Conservation (phyloP, 1,284 basidiomycete species). For the Fomitopsis schrenkii region DNA sequence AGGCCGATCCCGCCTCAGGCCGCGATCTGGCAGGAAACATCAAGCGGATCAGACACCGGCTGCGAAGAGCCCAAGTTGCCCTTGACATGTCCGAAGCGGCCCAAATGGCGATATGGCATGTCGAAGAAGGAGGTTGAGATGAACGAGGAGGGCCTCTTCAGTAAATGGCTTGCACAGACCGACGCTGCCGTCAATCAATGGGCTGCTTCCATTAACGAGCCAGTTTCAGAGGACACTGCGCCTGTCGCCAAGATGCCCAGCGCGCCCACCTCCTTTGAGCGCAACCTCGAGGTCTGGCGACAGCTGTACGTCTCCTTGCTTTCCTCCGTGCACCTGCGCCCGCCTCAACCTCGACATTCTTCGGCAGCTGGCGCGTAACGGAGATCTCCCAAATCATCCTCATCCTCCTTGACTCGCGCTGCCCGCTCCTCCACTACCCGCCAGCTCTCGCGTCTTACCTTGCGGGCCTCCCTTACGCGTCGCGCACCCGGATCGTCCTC, state of each 20-base stretch:
- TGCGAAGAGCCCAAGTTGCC: conserved; percentile 26
- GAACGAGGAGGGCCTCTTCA: conserved; percentile 79
- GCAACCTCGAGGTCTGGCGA: conserved; percentile 90
- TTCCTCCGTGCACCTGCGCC: background rate
- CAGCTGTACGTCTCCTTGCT: conserved; percentile 60
- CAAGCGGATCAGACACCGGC: conserved; percentile 25
- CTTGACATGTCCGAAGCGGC: conserved; percentile 62
- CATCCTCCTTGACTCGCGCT: conserved; percentile 83
- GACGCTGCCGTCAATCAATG: conserved; percentile 55
- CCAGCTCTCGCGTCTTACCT: conserved; percentile 53
- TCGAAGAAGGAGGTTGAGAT: conserved; percentile 82
- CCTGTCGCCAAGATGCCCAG: conserved; percentile 40
- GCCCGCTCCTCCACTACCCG: conserved; percentile 69
- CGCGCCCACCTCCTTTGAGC: conserved; percentile 79
- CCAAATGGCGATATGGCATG: conserved; percentile 83
- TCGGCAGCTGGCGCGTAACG: conserved; percentile 78
- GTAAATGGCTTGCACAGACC: conserved; percentile 67
- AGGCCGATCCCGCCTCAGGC: conserved; percentile 54
- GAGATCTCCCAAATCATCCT: conserved; percentile 85
- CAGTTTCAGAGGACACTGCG: conserved; percentile 14
- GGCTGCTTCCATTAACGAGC: conserved; percentile 27
- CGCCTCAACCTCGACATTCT: background rate
- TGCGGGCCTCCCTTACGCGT: conserved; percentile 21
- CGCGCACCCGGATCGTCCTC: conserved; percentile 60
- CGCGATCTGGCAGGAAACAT: conserved; percentile 36